These are phyloP conservation scores for Botryococcus braunii DNA, from an alignment of 163 green algal genomes.

Conservation along the genomic window DNA sequence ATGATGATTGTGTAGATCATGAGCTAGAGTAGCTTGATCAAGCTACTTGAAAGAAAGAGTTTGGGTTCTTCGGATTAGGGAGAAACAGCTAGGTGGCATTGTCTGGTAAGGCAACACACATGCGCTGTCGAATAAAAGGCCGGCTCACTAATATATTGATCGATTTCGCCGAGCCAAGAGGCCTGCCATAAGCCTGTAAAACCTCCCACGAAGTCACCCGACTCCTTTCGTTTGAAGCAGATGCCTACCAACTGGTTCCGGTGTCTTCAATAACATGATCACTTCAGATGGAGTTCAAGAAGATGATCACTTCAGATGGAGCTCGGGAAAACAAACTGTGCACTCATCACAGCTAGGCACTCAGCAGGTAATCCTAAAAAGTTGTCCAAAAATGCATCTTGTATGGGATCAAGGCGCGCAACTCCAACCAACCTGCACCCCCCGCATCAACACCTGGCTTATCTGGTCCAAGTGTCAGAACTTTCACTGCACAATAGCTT, in stretches of 20 bases:
- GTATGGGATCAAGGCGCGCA: conserved; percentile 35
- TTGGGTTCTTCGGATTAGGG: no score
- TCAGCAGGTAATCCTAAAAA: conserved; percentile 71
- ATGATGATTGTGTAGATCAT: no score
- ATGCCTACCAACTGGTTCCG: neutral
- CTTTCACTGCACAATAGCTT: conserved; percentile 2
- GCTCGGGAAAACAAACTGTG: conserved; percentile 43
- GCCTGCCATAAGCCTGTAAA: neutral
- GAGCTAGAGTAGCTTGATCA: no score
- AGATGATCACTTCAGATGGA: no score
- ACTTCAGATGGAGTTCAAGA: no score
- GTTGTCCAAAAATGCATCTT: conserved; percentile 46
- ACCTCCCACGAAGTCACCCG: neutral
- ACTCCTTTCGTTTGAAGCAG: neutral
- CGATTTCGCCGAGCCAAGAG: neutral
- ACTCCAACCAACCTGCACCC: conserved; percentile 45
- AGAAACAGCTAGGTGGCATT: no score
- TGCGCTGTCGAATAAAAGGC: no score
- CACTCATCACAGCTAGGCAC: conserved; percentile 57
- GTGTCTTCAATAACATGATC: no score
- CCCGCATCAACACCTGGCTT: neutral
- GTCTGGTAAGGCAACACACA: no score
- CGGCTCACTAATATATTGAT: neutral
- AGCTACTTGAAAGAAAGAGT: no score
- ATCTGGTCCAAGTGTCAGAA: neutral